Evolutionary conservation across 2,329 filamentous ascomycete species (phyloP), one percentile per base, ranked within the genome.

Genomic region (Didymella exigua): DNA sequence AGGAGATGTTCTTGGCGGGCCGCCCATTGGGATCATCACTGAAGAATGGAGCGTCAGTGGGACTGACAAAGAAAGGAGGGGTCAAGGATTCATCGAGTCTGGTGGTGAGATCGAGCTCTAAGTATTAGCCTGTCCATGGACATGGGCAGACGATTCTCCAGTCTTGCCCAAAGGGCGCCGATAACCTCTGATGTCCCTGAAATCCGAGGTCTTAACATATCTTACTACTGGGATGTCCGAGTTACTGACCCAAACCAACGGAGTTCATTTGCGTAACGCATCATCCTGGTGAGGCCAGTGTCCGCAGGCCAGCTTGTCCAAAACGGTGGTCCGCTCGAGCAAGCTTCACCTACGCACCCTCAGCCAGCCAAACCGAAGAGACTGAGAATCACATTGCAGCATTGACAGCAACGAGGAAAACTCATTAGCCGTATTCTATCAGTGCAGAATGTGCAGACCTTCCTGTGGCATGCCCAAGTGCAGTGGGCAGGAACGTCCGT

Each of bases 1-100:
- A 13, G 90, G 89, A 0, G 86, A 88, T 66, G 81, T 84, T 10
- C 75, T 95, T 24, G 87, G 84, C 18, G 75, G 74, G 11, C 72
- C 74, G 3, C 73, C 74, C 36, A 79, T 81, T 61, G 79, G 79
- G 2, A 77, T 81, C 42, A 75, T 79, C 23, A 80, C 78, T 1
- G 78, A 81, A 18, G 68, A 72, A 27, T 74, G 62, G 66, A 37
- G 27, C 21, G 18, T 46, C n/a, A 56, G 56, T 2, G 49, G 52
- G 11, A 44, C 38, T 9, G 54, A 51, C 23, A 56, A 62, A 33
- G 54, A 60, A 27, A 59, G 40, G 30, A 43, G 34, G 34, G 52
- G 52, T 5, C 48, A 59, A 16, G 56, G 57, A 6, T 62, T 63
- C 19, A 50, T 57, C n/a, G 61, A 62, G 41, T 50, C 59, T 44